These are phyloP conservation scores for Magnaporthales sp. DNA, from an alignment of 2,329 filamentous ascomycete species.

Conservation along the genomic window DNA sequence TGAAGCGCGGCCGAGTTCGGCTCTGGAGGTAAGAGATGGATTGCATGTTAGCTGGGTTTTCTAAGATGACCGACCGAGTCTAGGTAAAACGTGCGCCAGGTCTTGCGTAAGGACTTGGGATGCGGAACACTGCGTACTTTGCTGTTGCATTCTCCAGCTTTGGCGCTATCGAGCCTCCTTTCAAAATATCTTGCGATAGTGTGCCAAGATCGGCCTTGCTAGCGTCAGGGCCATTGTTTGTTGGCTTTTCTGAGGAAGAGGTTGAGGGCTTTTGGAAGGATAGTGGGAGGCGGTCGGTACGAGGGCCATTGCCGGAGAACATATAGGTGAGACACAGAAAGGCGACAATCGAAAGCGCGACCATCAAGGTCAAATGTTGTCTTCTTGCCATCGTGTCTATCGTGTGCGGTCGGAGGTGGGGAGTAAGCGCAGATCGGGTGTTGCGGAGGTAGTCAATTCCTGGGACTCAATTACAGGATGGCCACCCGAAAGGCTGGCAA, in stretches of 20 bases:
- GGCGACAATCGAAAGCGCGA: conserved; percentile 45
- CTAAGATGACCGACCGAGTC: not conserved
- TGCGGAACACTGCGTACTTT: conserved; percentile 42
- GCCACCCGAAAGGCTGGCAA: not conserved
- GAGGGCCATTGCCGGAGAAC: conserved; percentile 30
- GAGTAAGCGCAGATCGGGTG: not conserved
- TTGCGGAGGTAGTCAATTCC: not conserved
- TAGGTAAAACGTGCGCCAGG: not conserved
- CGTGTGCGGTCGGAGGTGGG: not conserved
- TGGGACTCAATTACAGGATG: not conserved
- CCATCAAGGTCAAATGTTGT: conserved; percentile 41
- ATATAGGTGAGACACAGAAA: conserved; percentile 51
- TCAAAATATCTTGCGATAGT: conserved; percentile 42
- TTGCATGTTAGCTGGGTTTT: not conserved
- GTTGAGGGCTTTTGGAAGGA: conserved; percentile 5
- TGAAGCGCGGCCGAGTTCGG: conserved; percentile 57
- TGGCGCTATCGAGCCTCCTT: conserved; percentile 65
- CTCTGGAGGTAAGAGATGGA: conserved; percentile 24
- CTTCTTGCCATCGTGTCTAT: conserved; percentile 37
- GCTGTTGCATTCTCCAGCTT: conserved; percentile 76
- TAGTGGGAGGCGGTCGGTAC: conserved; percentile 3
- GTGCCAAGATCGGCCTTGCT: conserved; percentile 22
- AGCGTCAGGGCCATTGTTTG: conserved; percentile 11
- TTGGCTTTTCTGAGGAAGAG: conserved; percentile 3
- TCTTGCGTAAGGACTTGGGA: not conserved